These are phyloP conservation scores for Aspergillus brasiliensis DNA, from an alignment of 2,329 filamentous ascomycete species.

Conservation along the genomic window DNA sequence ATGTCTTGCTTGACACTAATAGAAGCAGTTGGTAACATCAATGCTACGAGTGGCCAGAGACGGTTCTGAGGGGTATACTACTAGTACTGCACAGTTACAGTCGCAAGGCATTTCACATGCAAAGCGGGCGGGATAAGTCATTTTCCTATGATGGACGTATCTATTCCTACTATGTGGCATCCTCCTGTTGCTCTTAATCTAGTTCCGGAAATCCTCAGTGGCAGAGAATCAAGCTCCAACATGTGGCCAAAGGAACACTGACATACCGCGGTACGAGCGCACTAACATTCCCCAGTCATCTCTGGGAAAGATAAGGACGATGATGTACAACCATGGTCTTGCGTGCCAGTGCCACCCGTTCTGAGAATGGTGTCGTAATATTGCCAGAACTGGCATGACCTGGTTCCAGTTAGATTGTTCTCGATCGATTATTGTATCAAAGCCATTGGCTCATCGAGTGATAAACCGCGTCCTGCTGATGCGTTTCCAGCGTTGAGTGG, in stretches of 20 bases:
- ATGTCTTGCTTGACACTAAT: no score
- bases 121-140: background rate
- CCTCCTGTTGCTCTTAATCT: no score
- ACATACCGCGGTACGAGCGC: background rate
- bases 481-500: background rate
- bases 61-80: background rate
- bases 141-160: background rate
- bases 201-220: no score
- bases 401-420: background rate
- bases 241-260: background rate
- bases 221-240: background rate
- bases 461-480: slow-evolving; percentile 3
- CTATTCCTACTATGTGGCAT: no score
- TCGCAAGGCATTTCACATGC: background rate
- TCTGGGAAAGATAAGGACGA: slow-evolving; percentile 1
- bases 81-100: background rate
- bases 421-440: background rate
- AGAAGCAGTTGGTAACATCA: background rate
- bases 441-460: background rate
- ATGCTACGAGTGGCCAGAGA: background rate
- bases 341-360: background rate
- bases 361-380: slow-evolving; percentile 17
- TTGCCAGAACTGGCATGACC: background rate
- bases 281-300: background rate
- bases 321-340: slow-evolving; percentile 1